Base-by-base conservation (phyloP, 345 rosid genomes). In the Populus simonii region DNA sequence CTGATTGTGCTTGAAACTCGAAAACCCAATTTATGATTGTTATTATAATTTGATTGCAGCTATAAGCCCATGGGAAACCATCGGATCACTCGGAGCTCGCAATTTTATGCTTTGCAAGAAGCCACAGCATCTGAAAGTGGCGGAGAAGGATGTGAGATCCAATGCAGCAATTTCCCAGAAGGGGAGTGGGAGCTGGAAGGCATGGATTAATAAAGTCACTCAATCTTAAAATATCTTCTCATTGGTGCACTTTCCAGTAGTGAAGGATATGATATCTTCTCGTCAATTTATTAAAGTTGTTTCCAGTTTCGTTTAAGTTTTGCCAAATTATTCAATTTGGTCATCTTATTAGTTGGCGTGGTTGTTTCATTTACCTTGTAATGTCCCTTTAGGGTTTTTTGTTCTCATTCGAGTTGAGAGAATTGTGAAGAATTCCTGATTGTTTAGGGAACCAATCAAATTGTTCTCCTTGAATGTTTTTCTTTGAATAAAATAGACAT, bases 41-140 rank as follows among this genome's bases (percentile, higher is more conserved):
- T 45, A n/a, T 38, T 35, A 53, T 5, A 65, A 16, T 53, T 8
- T 70, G 75, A 27, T 87, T 82, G 84, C 85, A 92, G 98, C 96
- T 41, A 74, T 94, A 74, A 84, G 81, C 75, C 89, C 93, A 41
- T 96, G 95, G 97, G 88, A 89, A 38, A 83, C 93, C 35, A 94
- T 96, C 75, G 99, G 99, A 57, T 88, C 93, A 0, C 76, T 82
- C 18, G 99, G 97, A 18, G 81, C 86, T 10, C 88, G 98, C 41
- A 94, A 92, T 80, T 96, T 96, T 77, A 88, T 90, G 88, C 88
- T 96, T 3, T 96, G 96, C 95, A 90, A 86, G 93, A 92, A 91
- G 87, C 92, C 94, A 29, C 86, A 80, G 76, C 49, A 84, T n/a
- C 86, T 84, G 87, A 87, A 84, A 80, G 38, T 68, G 81, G 83